phyloP scores from a whole-genome alignment of 495 filamentous ascomycete genomes.

The Apiosordaria backusii region DNA sequence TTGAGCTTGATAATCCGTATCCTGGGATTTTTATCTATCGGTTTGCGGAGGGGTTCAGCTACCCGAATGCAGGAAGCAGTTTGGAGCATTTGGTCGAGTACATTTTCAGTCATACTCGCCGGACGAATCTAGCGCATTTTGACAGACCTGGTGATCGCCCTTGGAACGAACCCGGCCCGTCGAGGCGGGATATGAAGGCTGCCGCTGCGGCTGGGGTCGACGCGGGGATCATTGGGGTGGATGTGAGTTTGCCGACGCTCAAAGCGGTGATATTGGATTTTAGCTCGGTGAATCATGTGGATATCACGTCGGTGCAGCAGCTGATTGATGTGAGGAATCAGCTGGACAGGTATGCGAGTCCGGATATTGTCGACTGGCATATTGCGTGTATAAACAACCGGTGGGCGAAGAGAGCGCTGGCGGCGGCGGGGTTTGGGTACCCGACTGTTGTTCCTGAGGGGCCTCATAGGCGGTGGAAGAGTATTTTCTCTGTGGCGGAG shows the following conservation, averaged over 20 bases:
- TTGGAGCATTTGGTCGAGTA: conserved; percentile 71
- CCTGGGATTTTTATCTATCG: conserved; percentile 97
- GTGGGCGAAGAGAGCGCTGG: conserved; percentile 94
- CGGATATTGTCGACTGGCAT: conserved; percentile 91
- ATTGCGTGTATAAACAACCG: conserved; percentile 92
- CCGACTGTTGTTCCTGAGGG: conserved; percentile 57
- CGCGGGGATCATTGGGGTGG: conserved; percentile 40
- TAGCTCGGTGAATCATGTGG: conserved; percentile 92
- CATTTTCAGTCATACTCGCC: conserved; percentile 74
- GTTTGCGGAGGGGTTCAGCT: conserved; percentile 95
- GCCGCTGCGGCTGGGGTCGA: conserved; percentile 35
- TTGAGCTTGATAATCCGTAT: conserved; percentile 75
- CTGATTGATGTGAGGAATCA: conserved; percentile 98
- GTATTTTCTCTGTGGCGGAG: conserved; percentile 94
- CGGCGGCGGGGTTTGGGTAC: conserved; percentile 89
- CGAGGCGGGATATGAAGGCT: conserved; percentile 33
- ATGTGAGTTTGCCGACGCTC: conserved; percentile 63
- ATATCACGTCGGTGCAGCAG: conserved; percentile 90
- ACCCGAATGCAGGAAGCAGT: conserved; percentile 90
- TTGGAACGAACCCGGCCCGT: conserved; percentile 92
- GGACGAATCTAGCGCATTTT: conserved; percentile 65
- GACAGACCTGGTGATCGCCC: conserved; percentile 75
- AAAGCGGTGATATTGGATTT: conserved; percentile 95
- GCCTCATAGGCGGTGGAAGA: conserved; percentile 72
- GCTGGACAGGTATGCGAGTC: conserved; percentile 80